phyloP scores from a whole-genome alignment of 169 alveolate genomes.

The Cryptosporidium felis region DNA sequence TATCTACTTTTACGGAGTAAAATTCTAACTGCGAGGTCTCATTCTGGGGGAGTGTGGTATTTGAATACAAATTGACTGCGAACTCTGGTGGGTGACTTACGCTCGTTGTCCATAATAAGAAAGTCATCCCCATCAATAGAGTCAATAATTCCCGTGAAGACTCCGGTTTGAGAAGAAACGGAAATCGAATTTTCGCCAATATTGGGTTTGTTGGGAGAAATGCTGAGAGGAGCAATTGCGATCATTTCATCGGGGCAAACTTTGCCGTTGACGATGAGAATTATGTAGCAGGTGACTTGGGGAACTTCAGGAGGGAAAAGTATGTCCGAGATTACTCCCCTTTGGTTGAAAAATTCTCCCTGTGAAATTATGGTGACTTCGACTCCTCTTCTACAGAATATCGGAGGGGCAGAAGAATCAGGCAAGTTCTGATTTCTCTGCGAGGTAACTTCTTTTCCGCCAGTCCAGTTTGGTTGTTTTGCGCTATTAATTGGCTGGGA shows the following conservation, averaged over 20 bases:
- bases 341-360: constrained; percentile 55
- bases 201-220: constrained; percentile 44
- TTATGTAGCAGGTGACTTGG: constrained; percentile 41
- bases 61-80: constrained; percentile 43
- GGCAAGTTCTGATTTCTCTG: background rate
- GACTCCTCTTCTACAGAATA: constrained; percentile 61
- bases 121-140: constrained; percentile 30
- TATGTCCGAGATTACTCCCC: constrained; percentile 46
- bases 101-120: constrained; percentile 1
- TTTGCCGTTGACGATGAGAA: constrained; percentile 40
- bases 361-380: constrained; percentile 61
- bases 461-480: constrained; percentile 45
- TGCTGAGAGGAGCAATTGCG: constrained; percentile 67
- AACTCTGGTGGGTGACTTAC: constrained; percentile 23
- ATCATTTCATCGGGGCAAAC: constrained; percentile 66
- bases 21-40: no score
- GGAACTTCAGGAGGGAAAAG: constrained; percentile 68
- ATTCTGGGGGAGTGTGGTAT: constrained; percentile 67
- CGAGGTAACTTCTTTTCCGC: background rate
- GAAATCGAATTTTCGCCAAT: constrained; percentile 51
- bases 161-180: constrained; percentile 48
- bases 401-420: background rate
- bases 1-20: no score
- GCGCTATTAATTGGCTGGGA: background rate
- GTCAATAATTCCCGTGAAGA: constrained; percentile 48